phyloP scores from a whole-genome alignment of 2,329 filamentous ascomycete genomes.

The Colletotrichum euphorbiae region DNA sequence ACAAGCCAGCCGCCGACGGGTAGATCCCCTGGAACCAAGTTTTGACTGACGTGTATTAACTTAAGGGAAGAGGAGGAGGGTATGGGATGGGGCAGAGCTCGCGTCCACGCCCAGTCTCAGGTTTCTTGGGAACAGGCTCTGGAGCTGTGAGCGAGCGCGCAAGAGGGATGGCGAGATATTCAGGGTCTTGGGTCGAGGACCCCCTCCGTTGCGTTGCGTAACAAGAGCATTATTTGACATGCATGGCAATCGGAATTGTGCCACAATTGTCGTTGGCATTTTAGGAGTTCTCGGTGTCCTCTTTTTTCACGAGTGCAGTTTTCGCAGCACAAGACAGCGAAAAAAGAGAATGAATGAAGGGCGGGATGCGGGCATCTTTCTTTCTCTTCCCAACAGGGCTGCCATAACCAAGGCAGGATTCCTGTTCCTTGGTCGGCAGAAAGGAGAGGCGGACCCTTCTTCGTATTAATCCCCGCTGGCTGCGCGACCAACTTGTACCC shows the following conservation, averaged over 20 bases:
- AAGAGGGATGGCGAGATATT: neutral
- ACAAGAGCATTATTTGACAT: slow-evolving; percentile 12
- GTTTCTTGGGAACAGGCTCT: neutral
- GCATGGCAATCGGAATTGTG: neutral
- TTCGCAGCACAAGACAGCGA: neutral
- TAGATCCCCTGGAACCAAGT: slow-evolving; percentile 18
- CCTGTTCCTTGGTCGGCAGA: slow-evolving; percentile 32
- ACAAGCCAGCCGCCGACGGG: slow-evolving; percentile 25
- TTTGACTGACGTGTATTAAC: slow-evolving; percentile 26
- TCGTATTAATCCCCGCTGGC: slow-evolving; percentile 38
- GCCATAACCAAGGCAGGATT: slow-evolving; percentile 32
- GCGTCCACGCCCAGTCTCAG: neutral
- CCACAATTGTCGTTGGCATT: neutral
- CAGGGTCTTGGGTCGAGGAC: slow-evolving; percentile 18
- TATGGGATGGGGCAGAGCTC: neutral
- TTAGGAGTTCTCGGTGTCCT: neutral
- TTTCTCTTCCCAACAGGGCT: slow-evolving; percentile 23
- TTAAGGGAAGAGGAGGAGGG: neutral
- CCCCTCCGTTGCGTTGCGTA: neutral
- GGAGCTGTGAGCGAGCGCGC: neutral
- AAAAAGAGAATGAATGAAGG: slow-evolving; percentile 1
- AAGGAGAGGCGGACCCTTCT: slow-evolving; percentile 29
- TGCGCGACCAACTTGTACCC: slow-evolving; percentile 30
- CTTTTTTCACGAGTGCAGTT: neutral
- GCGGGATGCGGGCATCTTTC: neutral